Evolutionary conservation across 257 asterid genomes (phyloP).

Genomic region (Orobanche coerulescens): DNA sequence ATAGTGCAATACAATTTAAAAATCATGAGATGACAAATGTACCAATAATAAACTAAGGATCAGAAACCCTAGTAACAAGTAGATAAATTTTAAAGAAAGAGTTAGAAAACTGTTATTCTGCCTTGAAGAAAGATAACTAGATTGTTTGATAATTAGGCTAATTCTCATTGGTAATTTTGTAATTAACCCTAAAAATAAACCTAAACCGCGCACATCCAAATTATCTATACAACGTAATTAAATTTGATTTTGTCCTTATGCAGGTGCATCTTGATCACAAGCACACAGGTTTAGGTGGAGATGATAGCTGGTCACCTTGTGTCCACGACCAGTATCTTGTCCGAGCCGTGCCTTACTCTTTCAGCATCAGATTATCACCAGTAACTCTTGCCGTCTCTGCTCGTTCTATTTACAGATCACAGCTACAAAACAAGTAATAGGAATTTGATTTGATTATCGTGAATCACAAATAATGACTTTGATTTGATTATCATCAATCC

Average conservation of each 20-base stretch:
- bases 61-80: too few relatives aligned
- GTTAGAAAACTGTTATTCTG: too few relatives aligned
- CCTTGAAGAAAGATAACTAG: too few relatives aligned
- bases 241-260: conserved; percentile 11
- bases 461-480: too few relatives aligned
- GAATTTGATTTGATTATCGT: too few relatives aligned
- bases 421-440: conserved; percentile 20
- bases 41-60: too few relatives aligned
- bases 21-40: too few relatives aligned
- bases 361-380: conserved; percentile 63
- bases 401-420: conserved; percentile 46
- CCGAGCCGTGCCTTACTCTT: conserved; percentile 65
- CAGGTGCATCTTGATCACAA: conserved; percentile 97
- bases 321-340: conserved; percentile 76
- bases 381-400: conserved; percentile 42
- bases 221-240: neutral
- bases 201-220: neutral
- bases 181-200: neutral
- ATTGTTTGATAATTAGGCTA: too few relatives aligned
- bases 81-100: too few relatives aligned
- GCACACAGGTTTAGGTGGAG: conserved; percentile 96
- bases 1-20: too few relatives aligned
- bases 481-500: too few relatives aligned
- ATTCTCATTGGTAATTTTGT: neutral
- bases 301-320: conserved; percentile 95